These are phyloP conservation scores for Cryptosporidium tyzzeri DNA, from an alignment of 169 alveolate genomes.

Conservation along the genomic window DNA sequence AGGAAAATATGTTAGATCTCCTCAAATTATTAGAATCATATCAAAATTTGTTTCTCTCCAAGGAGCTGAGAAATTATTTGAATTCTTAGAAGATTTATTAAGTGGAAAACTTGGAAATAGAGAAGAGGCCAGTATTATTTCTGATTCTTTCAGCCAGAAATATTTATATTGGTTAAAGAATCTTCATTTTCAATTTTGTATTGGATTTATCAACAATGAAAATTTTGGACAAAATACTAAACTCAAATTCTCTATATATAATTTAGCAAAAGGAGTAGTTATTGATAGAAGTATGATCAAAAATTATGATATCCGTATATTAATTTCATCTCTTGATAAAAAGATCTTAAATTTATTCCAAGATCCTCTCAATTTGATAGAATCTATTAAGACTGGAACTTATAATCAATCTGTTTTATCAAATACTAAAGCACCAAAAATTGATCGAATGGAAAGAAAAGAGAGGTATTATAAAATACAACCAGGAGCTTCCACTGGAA, in stretches of 20 bases:
- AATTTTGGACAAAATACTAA: slow-evolving; percentile 17
- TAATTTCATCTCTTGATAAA: neutral
- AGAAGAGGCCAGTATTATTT: slow-evolving; percentile 29
- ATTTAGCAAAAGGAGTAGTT: slow-evolving; percentile 29
- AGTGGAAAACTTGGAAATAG: slow-evolving; percentile 50
- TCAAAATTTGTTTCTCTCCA: slow-evolving; percentile 28
- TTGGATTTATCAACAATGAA: slow-evolving; percentile 38
- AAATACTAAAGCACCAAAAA: neutral
- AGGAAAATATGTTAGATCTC: slow-evolving; percentile 52
- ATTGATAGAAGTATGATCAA: slow-evolving; percentile 27
- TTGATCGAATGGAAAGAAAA: slow-evolving; percentile 4
- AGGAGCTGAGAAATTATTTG: slow-evolving; percentile 24
- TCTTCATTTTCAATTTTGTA: slow-evolving; percentile 43
- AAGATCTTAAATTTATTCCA: slow-evolving; percentile 21
- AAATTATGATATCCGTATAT: neutral
- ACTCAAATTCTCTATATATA: slow-evolving; percentile 33
- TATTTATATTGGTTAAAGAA: slow-evolving; percentile 51
- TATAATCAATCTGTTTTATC: neutral
- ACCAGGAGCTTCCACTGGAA: slow-evolving; percentile 72
- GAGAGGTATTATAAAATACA: slow-evolving; percentile 32
- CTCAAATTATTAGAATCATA: slow-evolving; percentile 30
- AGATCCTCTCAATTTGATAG: slow-evolving; percentile 19
- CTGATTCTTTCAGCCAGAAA: slow-evolving; percentile 63
- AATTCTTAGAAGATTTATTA: slow-evolving; percentile 29
- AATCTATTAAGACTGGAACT: neutral